Conservation (phyloP, 2,329 filamentous ascomycete genomes). For the Onygenales sp. region DNA sequence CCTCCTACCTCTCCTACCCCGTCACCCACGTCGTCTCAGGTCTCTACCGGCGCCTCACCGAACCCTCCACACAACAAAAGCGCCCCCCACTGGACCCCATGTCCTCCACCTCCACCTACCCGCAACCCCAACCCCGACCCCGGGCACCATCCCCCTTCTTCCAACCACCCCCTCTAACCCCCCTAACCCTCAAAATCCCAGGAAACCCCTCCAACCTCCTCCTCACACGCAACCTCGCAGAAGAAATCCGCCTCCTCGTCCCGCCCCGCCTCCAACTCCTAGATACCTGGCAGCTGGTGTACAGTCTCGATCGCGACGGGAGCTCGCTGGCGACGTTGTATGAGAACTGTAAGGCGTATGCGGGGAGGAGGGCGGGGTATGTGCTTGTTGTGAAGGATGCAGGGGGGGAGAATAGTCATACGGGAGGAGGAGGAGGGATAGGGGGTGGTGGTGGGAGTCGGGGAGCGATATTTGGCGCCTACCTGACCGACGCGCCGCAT, state of each 20-base stretch:
- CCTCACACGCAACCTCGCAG: conserved; percentile 64
- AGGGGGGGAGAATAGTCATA: conserved; percentile 10
- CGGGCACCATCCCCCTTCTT: conserved; percentile 63
- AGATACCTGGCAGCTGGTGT: conserved; percentile 77
- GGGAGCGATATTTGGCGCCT: conserved; percentile 70
- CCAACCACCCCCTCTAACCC: conserved; percentile 78
- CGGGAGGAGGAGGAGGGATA: conserved; percentile 3
- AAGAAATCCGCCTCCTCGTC: conserved; percentile 84
- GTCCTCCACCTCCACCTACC: conserved; percentile 19
- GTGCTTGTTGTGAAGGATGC: conserved; percentile 79
- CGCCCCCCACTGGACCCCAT: conserved; percentile 12
- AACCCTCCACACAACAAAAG: conserved; percentile 21
- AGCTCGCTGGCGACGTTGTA: conserved; percentile 82
- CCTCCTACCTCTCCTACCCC: conserved; percentile 42
- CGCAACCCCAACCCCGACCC: conserved; percentile 46
- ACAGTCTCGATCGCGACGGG: conserved; percentile 86
- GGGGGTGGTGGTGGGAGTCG: conserved; percentile 2
- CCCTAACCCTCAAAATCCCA: conserved; percentile 59
- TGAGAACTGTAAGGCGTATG: conserved; percentile 60
- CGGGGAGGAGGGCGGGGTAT: conserved; percentile 67
- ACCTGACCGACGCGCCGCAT: conserved; percentile 80
- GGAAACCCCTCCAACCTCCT: conserved; percentile 50
- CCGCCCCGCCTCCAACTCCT: conserved; percentile 78
- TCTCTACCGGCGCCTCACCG: conserved; percentile 56
- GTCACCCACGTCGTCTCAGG: conserved; percentile 49